Conservation (phyloP, 805 yeast genomes). For the Monosporozyma servazzii region DNA sequence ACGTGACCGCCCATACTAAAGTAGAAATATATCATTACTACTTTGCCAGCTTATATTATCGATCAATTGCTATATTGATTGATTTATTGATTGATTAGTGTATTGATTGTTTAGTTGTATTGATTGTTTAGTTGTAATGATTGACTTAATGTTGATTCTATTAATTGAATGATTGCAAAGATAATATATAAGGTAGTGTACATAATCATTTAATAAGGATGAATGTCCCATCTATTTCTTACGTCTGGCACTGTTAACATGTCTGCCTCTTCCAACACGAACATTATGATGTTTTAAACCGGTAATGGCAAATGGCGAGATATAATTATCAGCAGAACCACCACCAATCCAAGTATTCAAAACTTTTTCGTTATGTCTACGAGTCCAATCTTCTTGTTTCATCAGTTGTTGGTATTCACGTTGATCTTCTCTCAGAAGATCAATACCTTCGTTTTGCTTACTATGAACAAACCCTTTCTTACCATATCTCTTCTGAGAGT, state of each 20-base stretch:
- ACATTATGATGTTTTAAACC: conserved; percentile 59
- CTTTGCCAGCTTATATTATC: no score
- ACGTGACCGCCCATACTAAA: neutral
- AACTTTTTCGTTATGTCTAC: conserved; percentile 76
- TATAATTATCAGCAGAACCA: conserved; percentile 64
- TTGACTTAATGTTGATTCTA: no score
- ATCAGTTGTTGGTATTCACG: conserved; percentile 84
- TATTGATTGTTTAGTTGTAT: no score
- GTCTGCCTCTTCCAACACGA: conserved; percentile 76
- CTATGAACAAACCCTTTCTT: conserved; percentile 73
- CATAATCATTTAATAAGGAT: neutral
- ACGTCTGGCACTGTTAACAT: conserved; percentile 57
- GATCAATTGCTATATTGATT: no score
- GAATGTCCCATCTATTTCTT: conserved; percentile 9
- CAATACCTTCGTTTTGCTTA: conserved; percentile 32
- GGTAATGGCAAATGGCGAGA: conserved; percentile 75
- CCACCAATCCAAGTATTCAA: conserved; percentile 89
- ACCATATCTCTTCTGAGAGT: conserved; percentile 61
- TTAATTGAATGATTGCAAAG: neutral
- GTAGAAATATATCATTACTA: no score
- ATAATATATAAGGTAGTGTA: neutral
- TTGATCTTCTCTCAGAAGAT: conserved; percentile 79
- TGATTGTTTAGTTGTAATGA: no score
- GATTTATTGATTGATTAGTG: no score
- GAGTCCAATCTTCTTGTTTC: conserved; percentile 80